Evolutionary conservation across 768 basidiomycete genomes (phyloP), one percentile per base, ranked within the genome.

Genomic region (Mycena leptocephala): DNA sequence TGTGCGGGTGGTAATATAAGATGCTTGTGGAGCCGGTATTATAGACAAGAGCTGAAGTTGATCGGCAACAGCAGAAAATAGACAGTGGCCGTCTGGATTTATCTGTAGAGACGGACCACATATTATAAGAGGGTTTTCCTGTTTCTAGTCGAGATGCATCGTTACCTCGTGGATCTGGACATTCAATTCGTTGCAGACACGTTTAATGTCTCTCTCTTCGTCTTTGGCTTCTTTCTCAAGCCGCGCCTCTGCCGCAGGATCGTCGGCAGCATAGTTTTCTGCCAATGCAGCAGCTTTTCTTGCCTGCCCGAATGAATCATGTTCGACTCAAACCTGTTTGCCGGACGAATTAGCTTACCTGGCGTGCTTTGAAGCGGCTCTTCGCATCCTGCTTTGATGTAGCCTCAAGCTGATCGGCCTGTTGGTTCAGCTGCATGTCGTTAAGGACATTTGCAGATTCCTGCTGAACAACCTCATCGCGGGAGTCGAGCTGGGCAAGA

Each of bases 51-150:
- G 80, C 56, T 87, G 88, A 37, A 98, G 92, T 83, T 99, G 98
- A 84, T 99, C 97, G 30, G 96, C 98, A 30, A 99, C 88, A 13
- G 98, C 96, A 59, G 96, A 95, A 87, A 95, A 99, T 35, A 99
- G 92, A 86, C 98, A 99, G 80, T 99, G 97, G 0, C 98, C 98
- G 80, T 99, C 98, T 22, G 98, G 96, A 74, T 93, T 93, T 79
- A 99, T 94, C 97, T 98, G 39, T 53, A 43, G 43, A 41, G 41
- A 30, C 56, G 58, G 51, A 63, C n/a, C n/a, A 56, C 72, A 69
- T 62, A 53, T 62, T 33, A 28, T 46, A n/a, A 8, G 26, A 30
- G 24, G 28, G 51, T 55, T 41, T 62, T 37, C 5, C n/a, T n/a
- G n/a, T n/a, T n/a, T n/a, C n/a, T n/a, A n/a, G n/a, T n/a, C 39